Base-by-base conservation (phyloP, 495 filamentous ascomycete genomes). In the Thermothielavioides terrestris region DNA sequence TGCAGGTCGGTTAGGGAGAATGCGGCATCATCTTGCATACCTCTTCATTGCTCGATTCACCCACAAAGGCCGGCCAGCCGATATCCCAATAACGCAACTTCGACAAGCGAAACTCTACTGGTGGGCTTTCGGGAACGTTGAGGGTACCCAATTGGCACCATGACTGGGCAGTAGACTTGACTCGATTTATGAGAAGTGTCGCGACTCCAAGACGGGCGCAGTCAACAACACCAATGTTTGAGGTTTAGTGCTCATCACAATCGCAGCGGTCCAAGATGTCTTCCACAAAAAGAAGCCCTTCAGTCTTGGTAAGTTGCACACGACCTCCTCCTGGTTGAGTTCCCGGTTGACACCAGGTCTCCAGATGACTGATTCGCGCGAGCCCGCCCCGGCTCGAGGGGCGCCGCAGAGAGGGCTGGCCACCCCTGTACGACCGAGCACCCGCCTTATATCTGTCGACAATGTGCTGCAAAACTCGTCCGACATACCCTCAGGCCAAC, bases 401-500 rank as follows among this genome's bases (percentile, higher is more conserved):
- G 46, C 44, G 2, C 41, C 54, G 8, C 58, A 52, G 38, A 59
- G 59, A 18, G 34, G 28, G 15, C 10, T 39, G 8, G 49, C 42
- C 31, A 27, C 46, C 42, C 39, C 53, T 10, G 59, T 56, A 2
- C 60, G 60, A 23, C 70, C 78, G 9, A 66, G 53, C 36, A 89
- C 84, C 52, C 88, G 89, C 39, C 82, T 92, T 64, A 87, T 98
- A 56, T 94, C 88, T 11, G 94, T 99, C 60, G 92, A 99, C 67
- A 95, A 89, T 59, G 83, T 97, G 50, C 82, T 99, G 3, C 89
- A 94, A 67, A 86, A 94, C 69, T 81, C 89, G 49, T 94, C 88
- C 28, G 90, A 99, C 57, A 88, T 99, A 5, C 94, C 92, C 17
- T 97, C 92, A 0, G 89, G 87, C 65, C 90, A 97, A 66, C 87